Conservation (phyloP, 371 early-diverging fungal genomes). For the Apophysomyces ossiformis region DNA sequence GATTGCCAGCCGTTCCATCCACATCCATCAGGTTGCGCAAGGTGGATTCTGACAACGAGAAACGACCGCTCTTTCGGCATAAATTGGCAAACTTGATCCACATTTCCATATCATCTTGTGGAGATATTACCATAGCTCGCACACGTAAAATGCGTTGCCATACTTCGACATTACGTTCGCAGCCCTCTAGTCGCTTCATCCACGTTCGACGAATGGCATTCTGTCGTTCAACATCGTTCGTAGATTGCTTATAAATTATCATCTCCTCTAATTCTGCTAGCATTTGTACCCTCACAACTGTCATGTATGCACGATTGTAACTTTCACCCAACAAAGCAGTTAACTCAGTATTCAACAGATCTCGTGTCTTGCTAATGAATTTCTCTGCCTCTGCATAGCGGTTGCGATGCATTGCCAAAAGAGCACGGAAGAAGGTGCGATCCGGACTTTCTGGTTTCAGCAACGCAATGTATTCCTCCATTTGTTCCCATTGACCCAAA, state of each 20-base stretch:
- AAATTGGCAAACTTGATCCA: constrained; percentile 96
- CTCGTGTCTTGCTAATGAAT: constrained; percentile 84
- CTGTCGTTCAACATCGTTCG: constrained; percentile 84
- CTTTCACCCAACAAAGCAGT: constrained; percentile 93
- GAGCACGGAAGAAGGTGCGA: constrained; percentile 82
- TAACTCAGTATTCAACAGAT: constrained; percentile 87
- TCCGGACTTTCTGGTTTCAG: constrained; percentile 81
- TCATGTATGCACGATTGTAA: constrained; percentile 91
- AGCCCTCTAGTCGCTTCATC: constrained; percentile 86
- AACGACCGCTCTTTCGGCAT: constrained; percentile 90
- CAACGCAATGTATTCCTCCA: constrained; percentile 88
- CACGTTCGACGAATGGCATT: constrained; percentile 84
- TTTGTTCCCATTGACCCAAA: constrained; percentile 86
- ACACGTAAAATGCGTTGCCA: constrained; percentile 95
- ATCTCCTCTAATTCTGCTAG: constrained; percentile 97
- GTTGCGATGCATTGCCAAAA: constrained; percentile 86
- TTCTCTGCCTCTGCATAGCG: constrained; percentile 76
- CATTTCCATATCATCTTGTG: constrained; percentile 92
- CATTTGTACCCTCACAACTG: constrained; percentile 94
- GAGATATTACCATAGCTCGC: constrained; percentile 87
- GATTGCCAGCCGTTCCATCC: constrained; percentile 32
- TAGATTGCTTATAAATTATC: constrained; percentile 84
- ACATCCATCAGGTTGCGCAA: constrained; percentile 69
- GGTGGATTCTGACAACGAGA: constrained; percentile 84
- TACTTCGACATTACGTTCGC: constrained; percentile 94